Evolutionary conservation across 306 rosid species (phyloP).

Genomic region (Arachis stenosperma): DNA sequence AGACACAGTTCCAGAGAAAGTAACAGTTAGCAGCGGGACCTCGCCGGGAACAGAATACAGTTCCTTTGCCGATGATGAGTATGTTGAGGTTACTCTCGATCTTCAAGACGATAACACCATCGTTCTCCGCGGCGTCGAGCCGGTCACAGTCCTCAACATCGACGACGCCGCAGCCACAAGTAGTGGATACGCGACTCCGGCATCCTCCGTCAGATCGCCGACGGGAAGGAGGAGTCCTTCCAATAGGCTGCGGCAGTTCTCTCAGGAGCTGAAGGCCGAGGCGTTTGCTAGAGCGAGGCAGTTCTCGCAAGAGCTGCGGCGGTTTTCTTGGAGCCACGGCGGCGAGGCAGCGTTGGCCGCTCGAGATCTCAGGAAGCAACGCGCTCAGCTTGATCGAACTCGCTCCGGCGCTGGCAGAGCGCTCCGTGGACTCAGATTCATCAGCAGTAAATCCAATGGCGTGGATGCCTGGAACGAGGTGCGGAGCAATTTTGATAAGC

Average conservation of each 20-base stretch:
- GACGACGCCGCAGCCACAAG: conserved; percentile 39
- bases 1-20: conserved; percentile 57
- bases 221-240: conserved; percentile 65
- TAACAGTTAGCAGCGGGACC: conserved; percentile 47
- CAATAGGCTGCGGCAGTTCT: conserved; percentile 63
- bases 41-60: conserved; percentile 61
- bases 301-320: conserved; percentile 78
- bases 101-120: conserved; percentile 83
- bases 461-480: conserved; percentile 83
- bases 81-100: conserved; percentile 87
- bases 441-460: conserved; percentile 61
- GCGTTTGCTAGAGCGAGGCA: conserved; percentile 88
- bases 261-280: conserved; percentile 85
- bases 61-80: conserved; percentile 70
- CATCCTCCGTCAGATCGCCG: conserved; percentile 57
- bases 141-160: conserved; percentile 60
- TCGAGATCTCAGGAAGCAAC: conserved; percentile 75
- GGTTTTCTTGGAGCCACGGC: conserved; percentile 80
- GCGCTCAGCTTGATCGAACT: conserved; percentile 86
- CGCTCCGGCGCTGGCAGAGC: conserved; percentile 75
- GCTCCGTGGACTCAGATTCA: conserved; percentile 77
- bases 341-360: conserved; percentile 67
- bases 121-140: conserved; percentile 84
- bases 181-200: conserved; percentile 51
- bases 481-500: conserved; percentile 57